A percentile compares a stretch with the other conserved stretches of the same genome.
These are phyloP conservation scores for Pseudocercospora musae DNA, from an alignment of 2,329 filamentous ascomycete species.

Conservation along the genomic window DNA sequence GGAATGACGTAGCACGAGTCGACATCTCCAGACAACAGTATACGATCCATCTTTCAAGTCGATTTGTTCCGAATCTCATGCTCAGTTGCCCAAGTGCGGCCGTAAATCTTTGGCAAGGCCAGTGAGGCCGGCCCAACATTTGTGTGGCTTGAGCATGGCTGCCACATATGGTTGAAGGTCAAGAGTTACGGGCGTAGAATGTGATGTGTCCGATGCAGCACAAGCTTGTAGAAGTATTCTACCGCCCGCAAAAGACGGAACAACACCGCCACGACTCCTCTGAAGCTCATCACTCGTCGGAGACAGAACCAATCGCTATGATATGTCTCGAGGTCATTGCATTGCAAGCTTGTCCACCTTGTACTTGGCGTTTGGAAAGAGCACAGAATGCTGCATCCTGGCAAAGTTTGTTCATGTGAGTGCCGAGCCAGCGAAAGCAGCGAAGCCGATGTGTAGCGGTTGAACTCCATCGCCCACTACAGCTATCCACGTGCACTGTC, in stretches of 20 bases:
- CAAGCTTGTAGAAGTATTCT: not conserved
- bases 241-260: not conserved
- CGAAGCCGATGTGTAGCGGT: not conserved
- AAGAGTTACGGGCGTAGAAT: no score
- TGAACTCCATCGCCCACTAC: not conserved
- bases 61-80: not conserved
- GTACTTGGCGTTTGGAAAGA: not conserved
- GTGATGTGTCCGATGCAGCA: not conserved
- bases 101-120: not conserved
- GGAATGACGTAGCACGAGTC: not conserved
- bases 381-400: not conserved
- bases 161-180: no score
- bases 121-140: not conserved
- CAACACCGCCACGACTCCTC: not conserved
- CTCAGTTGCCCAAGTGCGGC: not conserved
- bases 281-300: not conserved
- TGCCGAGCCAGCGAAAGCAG: not conserved
- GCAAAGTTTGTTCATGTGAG: not conserved
- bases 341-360: not conserved
- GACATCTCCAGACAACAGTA: no score
- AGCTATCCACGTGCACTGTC: not conserved
- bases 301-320: not conserved
- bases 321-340: not conserved
- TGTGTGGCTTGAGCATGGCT: no score
- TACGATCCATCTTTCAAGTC: no score